These are phyloP conservation scores for Erodium trifolium DNA, from an alignment of 441 rosid species.

Conservation along the genomic window DNA sequence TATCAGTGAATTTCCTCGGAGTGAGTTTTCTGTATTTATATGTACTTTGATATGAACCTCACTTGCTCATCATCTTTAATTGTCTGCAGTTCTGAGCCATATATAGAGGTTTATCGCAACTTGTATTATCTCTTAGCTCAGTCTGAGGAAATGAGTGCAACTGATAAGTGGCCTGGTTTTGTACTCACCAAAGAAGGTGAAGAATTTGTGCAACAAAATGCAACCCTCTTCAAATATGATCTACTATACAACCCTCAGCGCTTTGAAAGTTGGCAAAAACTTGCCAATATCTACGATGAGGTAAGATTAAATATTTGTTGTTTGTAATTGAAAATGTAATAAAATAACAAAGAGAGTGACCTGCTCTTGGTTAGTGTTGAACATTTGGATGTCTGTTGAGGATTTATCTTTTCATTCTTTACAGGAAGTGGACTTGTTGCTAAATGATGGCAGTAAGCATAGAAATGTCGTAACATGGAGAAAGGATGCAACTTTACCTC, in stretches of 20 bases:
- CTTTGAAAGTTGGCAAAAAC: constrained; percentile 96
- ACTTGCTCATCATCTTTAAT: constrained; percentile 16
- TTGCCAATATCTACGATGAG: constrained; percentile 97
- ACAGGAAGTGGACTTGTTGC: constrained; percentile 97
- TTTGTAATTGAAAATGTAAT: constrained; percentile 11
- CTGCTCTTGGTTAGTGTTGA: constrained; percentile 13
- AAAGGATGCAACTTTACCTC: constrained; percentile 65
- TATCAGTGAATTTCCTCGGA: constrained; percentile 8
- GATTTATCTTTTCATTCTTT: constrained; percentile 27
- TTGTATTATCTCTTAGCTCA: constrained; percentile 83
- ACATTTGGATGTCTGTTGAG: constrained; percentile 15
- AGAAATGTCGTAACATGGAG: constrained; percentile 92
- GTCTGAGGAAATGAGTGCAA: constrained; percentile 94
- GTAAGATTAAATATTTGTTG: constrained; percentile 34
- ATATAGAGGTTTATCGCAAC: constrained; percentile 78
- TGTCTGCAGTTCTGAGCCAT: constrained; percentile 74
- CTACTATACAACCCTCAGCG: constrained; percentile 83
- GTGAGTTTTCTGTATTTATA: constrained; percentile 18
- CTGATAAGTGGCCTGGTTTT: constrained; percentile 99
- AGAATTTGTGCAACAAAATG: constrained; percentile 92
- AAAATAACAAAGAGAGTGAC: neutral
- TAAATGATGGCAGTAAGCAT: constrained; percentile 99
- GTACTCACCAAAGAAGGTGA: constrained; percentile 98
- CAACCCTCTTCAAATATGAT: constrained; percentile 87
- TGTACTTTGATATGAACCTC: constrained; percentile 1